Evolutionary conservation across 139 green algal genomes (phyloP), one percentile per base, ranked within the genome.

Genomic region (Chlorella sp.): DNA sequence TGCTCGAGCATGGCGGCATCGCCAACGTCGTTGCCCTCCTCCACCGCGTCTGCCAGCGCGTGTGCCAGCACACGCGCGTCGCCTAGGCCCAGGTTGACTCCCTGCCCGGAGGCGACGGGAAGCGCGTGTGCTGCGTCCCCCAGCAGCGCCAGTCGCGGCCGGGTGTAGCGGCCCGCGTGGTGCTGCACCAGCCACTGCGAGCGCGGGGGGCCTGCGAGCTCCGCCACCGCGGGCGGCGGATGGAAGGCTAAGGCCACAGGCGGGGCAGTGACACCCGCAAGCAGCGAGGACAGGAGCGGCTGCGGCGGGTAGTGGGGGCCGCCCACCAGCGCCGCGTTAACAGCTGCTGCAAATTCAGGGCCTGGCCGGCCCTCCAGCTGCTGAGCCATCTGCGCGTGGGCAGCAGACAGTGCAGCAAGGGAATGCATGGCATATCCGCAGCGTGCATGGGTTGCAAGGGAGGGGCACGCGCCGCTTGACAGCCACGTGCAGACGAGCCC

Each of bases 51-150:
- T 6, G 78, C 81, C 0, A 96, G 45, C 0, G 87, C 80, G 8
- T 66, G 46, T 14, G 72, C 82, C 71, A 97, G 85, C 46, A 68
- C 76, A 1, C 63, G 58, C 11, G 87, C 91, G 69, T 97, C 93
- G 0, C 75, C 90, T 46, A 97, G 82, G 21, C 93, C 92, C 50
- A 96, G 86, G 79, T 97, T 97, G 6, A 92, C 86, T 1, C 91
- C 91, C 58, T 80, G 80, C 5, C 67, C 61, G 0, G 66, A 48
- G 41, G 76, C 61, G 11, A 55, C 61, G 46, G 78, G 68, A 40
- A 96, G 82, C 0, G 86, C 79, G 71, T 95, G 93, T 5, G 92
- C 92, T 1, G 93, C 90, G 77, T 95, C 92, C 23, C 93, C 93
- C 8, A 96, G 81, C 42, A 97, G 84, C 0, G 89, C 93, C 17